Conservation (phyloP, 257 asterid genomes). For the Paulownia fortunei region DNA sequence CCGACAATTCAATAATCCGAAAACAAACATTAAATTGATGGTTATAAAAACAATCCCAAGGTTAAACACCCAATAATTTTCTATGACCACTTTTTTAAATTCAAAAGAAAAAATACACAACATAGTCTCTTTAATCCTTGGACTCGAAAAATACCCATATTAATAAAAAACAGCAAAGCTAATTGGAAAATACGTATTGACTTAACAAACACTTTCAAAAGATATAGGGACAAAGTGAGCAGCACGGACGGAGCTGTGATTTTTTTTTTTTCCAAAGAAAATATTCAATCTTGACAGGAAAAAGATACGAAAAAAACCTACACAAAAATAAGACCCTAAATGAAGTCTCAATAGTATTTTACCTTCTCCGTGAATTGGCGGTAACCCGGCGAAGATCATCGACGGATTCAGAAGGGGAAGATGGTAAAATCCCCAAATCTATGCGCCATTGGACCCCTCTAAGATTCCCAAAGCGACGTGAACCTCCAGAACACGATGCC, state of each 20-base stretch:
- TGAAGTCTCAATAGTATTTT: not conserved
- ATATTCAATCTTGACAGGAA: too few relatives aligned
- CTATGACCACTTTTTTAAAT: not conserved
- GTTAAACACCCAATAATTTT: not conserved
- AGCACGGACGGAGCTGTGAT: not conserved
- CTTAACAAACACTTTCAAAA: not conserved
- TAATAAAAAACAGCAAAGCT: not conserved
- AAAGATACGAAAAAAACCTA: not conserved
- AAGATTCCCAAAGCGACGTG: constrained; percentile 60
- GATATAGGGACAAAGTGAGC: not conserved
- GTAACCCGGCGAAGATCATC: constrained; percentile 89
- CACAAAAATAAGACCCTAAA: not conserved
- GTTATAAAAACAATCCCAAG: not conserved
- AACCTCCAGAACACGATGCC: constrained; percentile 36
- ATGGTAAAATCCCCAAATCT: constrained; percentile 89
- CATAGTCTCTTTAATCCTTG: not conserved
- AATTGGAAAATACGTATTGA: not conserved
- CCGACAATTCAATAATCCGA: not conserved
- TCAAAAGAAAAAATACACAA: not conserved
- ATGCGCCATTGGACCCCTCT: constrained; percentile 97
- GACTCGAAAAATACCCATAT: not conserved
- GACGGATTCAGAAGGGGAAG: constrained; percentile 63
- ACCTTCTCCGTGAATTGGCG: constrained; percentile 95
- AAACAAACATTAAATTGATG: not conserved
- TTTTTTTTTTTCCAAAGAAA: not conserved